phyloP scores from a whole-genome alignment of 2,329 filamentous ascomycete genomes.

The Pseudogymnoascus sp. region DNA sequence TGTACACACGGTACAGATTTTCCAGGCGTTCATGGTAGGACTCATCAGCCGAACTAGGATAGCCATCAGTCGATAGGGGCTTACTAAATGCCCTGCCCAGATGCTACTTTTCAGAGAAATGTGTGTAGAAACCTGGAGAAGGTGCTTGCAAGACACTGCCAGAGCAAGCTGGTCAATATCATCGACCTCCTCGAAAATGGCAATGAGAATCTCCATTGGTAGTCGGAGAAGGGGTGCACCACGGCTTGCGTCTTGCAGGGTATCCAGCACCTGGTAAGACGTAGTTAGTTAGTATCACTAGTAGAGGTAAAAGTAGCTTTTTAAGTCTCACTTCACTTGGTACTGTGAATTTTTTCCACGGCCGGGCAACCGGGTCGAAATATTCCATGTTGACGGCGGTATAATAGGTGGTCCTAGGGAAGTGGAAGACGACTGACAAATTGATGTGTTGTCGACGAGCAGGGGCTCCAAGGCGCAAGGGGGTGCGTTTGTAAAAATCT shows the following conservation, averaged over 20 bases:
- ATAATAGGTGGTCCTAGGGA: not conserved
- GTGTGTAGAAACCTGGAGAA: not conserved
- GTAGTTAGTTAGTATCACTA: not conserved
- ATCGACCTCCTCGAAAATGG: not conserved
- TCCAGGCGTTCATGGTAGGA: not conserved
- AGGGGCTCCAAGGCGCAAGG: not conserved
- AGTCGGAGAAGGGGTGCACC: not conserved
- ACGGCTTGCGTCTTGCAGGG: not conserved
- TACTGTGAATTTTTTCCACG: not conserved
- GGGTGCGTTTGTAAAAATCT: not conserved
- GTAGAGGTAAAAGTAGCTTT: not conserved
- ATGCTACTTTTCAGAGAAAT: not conserved
- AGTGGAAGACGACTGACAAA: not conserved
- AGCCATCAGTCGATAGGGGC: not conserved
- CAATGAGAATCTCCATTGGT: not conserved
- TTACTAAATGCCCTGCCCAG: not conserved
- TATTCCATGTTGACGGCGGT: not conserved
- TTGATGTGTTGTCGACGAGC: not conserved
- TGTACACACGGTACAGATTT: not conserved
- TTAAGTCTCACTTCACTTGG: not conserved
- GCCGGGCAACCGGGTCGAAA: not conserved
- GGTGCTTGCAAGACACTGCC: not conserved
- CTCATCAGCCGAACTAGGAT: not conserved
- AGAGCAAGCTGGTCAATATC: not conserved
- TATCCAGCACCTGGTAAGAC: not conserved